phyloP scores from a whole-genome alignment of 495 filamentous ascomycete species.

The Daldinia bambusicola region DNA sequence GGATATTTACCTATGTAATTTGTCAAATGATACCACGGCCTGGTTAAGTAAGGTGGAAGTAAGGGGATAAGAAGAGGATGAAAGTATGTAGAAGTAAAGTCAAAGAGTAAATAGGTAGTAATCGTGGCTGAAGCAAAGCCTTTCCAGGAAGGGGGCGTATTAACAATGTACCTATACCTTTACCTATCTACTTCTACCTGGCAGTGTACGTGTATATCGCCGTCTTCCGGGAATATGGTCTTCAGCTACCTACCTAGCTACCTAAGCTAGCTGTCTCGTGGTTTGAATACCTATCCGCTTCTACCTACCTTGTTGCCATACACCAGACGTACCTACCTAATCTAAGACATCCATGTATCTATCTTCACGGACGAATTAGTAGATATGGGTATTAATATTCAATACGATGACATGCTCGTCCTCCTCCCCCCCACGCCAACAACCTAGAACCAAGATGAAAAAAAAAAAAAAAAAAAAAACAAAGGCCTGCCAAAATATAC shows the following conservation, averaged over 20 bases:
- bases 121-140: constrained; percentile 8
- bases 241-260: not conserved
- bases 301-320: not conserved
- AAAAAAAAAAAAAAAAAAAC: too few species aligned
- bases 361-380: not conserved
- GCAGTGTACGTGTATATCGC: too few species aligned
- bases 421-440: not conserved
- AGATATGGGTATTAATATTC: not conserved
- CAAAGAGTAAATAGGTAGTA: not conserved
- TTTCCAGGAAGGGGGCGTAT: not conserved
- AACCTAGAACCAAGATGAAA: not conserved
- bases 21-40: constrained; percentile 4
- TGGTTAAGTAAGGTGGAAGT: not conserved
- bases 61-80: not conserved
- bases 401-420: too few species aligned
- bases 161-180: constrained; percentile 5
- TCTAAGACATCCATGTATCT: not conserved
- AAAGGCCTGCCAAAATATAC: not conserved
- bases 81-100: not conserved
- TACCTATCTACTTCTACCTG: not conserved
- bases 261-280: not conserved
- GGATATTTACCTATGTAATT: constrained; percentile 7
- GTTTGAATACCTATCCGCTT: not conserved
- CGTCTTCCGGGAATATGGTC: too few species aligned
- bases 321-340: too few species aligned